Percentiles rank a stretch among this genome's conserved stretches.
These are phyloP conservation scores for Aureobasidium melanogenum DNA, from an alignment of 2,329 filamentous ascomycete species.

Conservation along the genomic window DNA sequence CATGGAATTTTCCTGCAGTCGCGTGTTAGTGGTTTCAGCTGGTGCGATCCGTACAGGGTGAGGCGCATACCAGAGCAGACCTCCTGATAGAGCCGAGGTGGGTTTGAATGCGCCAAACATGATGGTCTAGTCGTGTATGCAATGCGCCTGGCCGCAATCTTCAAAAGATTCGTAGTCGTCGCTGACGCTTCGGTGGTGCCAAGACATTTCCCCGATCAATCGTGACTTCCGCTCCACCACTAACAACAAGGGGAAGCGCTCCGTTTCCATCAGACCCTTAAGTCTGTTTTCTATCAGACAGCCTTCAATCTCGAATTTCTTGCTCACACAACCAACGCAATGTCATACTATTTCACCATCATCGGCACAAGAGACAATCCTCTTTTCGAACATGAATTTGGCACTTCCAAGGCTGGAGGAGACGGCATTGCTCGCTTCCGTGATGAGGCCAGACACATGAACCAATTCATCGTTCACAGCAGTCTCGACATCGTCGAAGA, in stretches of 20 bases:
- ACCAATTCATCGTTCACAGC: constrained; percentile 94
- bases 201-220: constrained; percentile 13
- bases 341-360: constrained; percentile 99
- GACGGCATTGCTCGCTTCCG: constrained; percentile 85
- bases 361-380: constrained; percentile 93
- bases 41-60: neutral
- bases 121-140: constrained; percentile 20
- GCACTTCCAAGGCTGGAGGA: constrained; percentile 89
- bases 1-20: constrained; percentile 79
- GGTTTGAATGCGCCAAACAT: constrained; percentile 84
- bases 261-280: too few species aligned
- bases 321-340: constrained; percentile 30
- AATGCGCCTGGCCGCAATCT: neutral
- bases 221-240: neutral
- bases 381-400: constrained; percentile 94
- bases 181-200: constrained; percentile 16
- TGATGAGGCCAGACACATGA: constrained; percentile 83
- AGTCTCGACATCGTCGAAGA: constrained; percentile 93
- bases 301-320: neutral
- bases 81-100: constrained; percentile 65
- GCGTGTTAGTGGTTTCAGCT: neutral
- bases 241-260: neutral
- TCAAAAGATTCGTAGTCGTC: constrained; percentile 10
- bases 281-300: neutral
- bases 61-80: constrained; percentile 64